phyloP scores from a whole-genome alignment of 2,329 filamentous ascomycete species.

The Colletotrichum sp. region DNA sequence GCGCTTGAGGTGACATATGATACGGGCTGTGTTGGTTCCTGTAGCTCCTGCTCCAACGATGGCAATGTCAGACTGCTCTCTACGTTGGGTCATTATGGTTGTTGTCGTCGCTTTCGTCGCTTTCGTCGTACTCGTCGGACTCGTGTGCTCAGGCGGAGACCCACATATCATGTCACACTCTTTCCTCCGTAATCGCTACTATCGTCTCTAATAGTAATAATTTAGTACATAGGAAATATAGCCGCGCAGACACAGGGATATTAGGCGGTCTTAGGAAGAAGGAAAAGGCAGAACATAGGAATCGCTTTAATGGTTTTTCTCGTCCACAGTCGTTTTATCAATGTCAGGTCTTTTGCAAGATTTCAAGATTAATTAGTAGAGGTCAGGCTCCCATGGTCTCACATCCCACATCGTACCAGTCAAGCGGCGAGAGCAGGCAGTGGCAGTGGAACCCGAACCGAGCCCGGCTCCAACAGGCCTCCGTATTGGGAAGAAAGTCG shows the following conservation, averaged over 20 bases:
- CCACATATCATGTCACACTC: too few relatives aligned
- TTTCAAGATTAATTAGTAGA: neutral
- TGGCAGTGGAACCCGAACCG: neutral
- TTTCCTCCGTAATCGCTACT: neutral
- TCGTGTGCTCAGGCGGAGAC: accelerated
- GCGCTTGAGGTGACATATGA: too few relatives aligned
- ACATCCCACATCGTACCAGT: neutral
- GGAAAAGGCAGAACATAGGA: neutral
- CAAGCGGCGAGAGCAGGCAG: neutral
- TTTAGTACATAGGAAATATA: neutral
- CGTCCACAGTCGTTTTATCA: neutral
- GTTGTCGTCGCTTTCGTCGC: too few relatives aligned
- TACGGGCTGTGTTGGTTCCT: too few relatives aligned
- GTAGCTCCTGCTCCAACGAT: too few relatives aligned
- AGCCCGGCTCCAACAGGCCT: neutral
- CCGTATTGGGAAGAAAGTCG: neutral
- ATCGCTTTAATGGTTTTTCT: accelerated
- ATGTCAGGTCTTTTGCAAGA: neutral
- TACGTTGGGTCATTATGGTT: neutral
- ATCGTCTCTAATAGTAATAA: accelerated
- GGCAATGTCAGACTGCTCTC: too few relatives aligned
- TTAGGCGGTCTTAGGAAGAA: neutral
- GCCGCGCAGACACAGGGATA: neutral
- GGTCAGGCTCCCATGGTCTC: neutral
- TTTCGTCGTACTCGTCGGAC: too few relatives aligned